These are phyloP conservation scores for Erodium chrysanthum DNA, from an alignment of 441 rosid genomes.

Conservation along the genomic window DNA sequence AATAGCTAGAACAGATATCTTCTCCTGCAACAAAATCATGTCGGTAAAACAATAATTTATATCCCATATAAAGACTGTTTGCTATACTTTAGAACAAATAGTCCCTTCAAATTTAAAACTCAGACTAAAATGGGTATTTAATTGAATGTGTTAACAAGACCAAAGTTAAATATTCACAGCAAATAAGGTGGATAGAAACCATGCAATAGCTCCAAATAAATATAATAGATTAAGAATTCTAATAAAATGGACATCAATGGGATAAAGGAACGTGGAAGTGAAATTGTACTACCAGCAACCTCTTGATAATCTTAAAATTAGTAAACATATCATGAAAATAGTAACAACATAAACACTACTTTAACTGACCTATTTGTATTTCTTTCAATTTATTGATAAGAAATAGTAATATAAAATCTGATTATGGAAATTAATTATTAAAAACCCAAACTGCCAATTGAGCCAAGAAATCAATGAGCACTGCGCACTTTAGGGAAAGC, in stretches of 20 bases:
- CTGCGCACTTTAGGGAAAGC: not conserved
- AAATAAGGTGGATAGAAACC: not conserved
- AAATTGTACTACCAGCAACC: not conserved
- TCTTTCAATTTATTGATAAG: constrained; percentile 3
- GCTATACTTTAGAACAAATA: not conserved
- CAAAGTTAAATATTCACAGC: not conserved
- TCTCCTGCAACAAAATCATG: constrained; percentile 41
- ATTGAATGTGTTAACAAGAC: not conserved
- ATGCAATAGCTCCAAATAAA: not conserved
- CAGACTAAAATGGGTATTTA: not conserved
- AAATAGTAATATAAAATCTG: not conserved
- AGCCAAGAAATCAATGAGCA: no score
- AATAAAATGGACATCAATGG: not conserved
- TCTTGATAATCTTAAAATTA: not conserved
- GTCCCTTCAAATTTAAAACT: not conserved
- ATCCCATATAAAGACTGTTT: not conserved
- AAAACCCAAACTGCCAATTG: not conserved
- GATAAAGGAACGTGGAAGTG: not conserved
- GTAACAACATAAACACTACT: not conserved
- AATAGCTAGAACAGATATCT: constrained; percentile 36
- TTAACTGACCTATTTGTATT: not conserved
- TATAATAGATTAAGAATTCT: not conserved
- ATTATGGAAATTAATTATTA: not conserved
- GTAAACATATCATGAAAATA: not conserved
- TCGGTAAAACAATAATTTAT: not conserved